A percentile compares a stretch with the other conserved stretches of the same genome.
These are phyloP conservation scores for Phoma herbarum DNA, from an alignment of 2,329 filamentous ascomycete species.

Conservation along the genomic window DNA sequence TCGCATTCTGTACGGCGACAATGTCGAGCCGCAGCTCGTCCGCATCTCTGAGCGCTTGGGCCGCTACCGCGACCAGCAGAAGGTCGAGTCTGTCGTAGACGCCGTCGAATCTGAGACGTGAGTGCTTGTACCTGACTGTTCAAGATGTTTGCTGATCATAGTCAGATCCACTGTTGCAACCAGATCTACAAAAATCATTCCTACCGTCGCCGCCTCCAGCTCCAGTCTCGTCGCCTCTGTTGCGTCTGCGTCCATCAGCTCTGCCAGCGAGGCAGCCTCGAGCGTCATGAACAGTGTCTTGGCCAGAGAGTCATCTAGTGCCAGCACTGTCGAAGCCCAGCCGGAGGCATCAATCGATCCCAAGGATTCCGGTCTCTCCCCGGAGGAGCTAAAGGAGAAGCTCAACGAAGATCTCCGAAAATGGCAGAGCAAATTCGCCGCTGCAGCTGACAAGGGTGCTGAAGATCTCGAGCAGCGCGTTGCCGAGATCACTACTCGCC, in stretches of 20 bases:
- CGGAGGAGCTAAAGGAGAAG: conserved; percentile 61
- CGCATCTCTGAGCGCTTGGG: conserved; percentile 91
- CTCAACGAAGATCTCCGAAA: conserved; percentile 80
- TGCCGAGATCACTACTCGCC: conserved; percentile 75
- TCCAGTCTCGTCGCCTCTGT: conserved; percentile 28
- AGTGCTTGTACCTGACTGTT: conserved; percentile 11
- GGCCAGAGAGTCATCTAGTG: conserved; percentile 36
- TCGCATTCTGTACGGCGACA: conserved; percentile 82
- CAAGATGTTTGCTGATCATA: conserved; percentile 5
- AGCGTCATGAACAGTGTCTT: conserved; percentile 44
- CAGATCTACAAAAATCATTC: conserved; percentile 29
- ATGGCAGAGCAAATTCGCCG: conserved; percentile 90
- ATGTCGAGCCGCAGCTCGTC: conserved; percentile 93
- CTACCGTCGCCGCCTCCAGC: conserved; percentile 28
- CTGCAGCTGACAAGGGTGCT: conserved; percentile 84
- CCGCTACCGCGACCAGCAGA: conserved; percentile 72
- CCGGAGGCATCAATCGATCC: conserved; percentile 27
- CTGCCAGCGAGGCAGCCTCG: conserved; percentile 40
- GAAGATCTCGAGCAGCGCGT: conserved; percentile 71
- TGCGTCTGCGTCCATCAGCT: conserved; percentile 30
- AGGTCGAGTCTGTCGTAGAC: conserved; percentile 66
- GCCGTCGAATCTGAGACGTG: conserved; percentile 57
- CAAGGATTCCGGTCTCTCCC: conserved; percentile 38
- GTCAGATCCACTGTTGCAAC: conserved; percentile 24
- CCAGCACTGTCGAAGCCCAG: conserved; percentile 30